These are phyloP conservation scores for Podaxis sp. DNA, from an alignment of 768 basidiomycete genomes.

Conservation along the genomic window DNA sequence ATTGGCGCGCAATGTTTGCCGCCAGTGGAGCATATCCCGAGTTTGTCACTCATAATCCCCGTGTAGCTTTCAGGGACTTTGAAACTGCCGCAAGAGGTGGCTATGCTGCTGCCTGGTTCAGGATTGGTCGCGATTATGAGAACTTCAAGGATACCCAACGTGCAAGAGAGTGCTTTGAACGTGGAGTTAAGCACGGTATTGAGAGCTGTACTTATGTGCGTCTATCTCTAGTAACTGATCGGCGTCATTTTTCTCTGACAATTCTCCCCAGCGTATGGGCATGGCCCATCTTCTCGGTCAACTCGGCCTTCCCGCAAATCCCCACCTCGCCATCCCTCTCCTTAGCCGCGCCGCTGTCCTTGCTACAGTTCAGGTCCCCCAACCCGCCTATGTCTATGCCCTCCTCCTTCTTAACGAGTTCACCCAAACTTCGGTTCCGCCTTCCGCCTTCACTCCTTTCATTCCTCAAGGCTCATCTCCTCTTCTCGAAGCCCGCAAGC, in stretches of 20 bases:
- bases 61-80: conserved; percentile 85
- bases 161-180: conserved; percentile 84
- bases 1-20: conserved; percentile 70
- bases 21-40: conserved; percentile 70
- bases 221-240: conserved; percentile 11
- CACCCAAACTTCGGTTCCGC: conserved; percentile 52
- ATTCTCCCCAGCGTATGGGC: conserved; percentile 65
- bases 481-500: conserved; percentile 62
- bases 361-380: conserved; percentile 71
- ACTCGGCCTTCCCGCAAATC: conserved; percentile 55
- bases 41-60: conserved; percentile 59
- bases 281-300: conserved; percentile 93
- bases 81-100: conserved; percentile 80
- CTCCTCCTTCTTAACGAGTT: conserved; percentile 85
- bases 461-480: conserved; percentile 46
- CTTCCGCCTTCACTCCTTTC: conserved; percentile 48
- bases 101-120: conserved; percentile 82
- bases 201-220: conserved; percentile 80
- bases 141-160: conserved; percentile 69
- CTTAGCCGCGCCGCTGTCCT: conserved; percentile 75
- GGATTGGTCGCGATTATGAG: conserved; percentile 89
- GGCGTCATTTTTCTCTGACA: conserved; percentile 10
- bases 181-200: conserved; percentile 70
- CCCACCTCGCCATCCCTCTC: conserved; percentile 58
- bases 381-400: conserved; percentile 87